phyloP scores from a whole-genome alignment of 495 filamentous ascomycete species.

The Bryoglossum gracile region DNA sequence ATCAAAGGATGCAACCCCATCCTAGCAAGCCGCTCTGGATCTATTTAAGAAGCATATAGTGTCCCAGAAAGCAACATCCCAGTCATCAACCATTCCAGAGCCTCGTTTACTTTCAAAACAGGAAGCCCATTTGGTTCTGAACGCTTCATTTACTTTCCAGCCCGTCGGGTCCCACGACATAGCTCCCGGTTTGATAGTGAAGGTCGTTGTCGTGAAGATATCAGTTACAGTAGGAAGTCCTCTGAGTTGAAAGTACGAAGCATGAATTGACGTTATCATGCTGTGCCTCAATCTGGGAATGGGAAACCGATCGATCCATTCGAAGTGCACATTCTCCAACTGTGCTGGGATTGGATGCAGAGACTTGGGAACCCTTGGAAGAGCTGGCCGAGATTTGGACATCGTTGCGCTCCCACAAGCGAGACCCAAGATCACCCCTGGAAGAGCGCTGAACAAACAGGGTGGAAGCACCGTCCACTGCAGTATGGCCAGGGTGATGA shows the following conservation, averaged over 20 bases:
- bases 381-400: neutral
- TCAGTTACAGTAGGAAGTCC: neutral
- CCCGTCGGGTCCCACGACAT: conserved; percentile 2
- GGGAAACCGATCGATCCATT: conserved; percentile 9
- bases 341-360: conserved; percentile 1
- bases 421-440: conserved; percentile 2
- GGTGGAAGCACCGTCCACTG: neutral
- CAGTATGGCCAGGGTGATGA: no score
- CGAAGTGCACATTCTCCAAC: conserved; percentile 1
- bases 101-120: no score
- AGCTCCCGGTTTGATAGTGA: neutral
- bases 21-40: no score
- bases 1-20: no score
- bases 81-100: no score
- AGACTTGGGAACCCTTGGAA: neutral
- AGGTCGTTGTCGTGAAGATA: conserved; percentile 1
- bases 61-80: no score
- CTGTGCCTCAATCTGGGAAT: neutral
- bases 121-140: conserved; percentile 11
- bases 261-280: no score
- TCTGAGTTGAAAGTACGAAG: no score
- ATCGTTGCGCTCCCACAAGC: neutral
- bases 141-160: neutral
- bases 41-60: no score
- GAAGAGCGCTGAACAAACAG: conserved; percentile 5